Conservation (phyloP, 1,284 basidiomycete species). For the Rhodotorula sp. region DNA sequence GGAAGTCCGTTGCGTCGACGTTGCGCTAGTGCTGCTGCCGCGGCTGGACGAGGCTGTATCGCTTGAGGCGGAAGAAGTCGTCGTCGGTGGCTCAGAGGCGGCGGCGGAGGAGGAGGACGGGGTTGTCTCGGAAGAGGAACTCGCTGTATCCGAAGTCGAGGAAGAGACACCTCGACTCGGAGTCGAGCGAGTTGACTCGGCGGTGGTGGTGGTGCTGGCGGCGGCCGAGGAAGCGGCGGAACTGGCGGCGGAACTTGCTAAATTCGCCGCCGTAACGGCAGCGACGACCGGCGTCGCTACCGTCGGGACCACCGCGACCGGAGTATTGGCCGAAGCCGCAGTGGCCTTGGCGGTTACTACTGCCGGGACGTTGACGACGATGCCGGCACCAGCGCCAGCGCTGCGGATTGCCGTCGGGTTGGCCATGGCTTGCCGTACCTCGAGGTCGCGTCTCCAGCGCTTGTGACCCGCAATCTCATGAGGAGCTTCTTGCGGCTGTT, state of each 20-base stretch:
- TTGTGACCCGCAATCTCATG: not conserved
- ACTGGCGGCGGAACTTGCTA: too few species aligned
- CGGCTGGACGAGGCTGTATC: not conserved
- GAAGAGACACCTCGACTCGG: not conserved
- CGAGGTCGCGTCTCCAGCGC: not conserved
- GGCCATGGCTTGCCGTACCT: not conserved
- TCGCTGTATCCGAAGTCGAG: not conserved
- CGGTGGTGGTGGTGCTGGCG: not conserved
- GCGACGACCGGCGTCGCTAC: not conserved
- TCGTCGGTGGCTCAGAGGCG: not conserved
- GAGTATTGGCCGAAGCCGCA: too few species aligned
- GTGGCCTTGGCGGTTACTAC: not conserved
- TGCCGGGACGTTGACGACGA: not conserved
- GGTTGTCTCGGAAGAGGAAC: not conserved
- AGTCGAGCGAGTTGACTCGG: not conserved
- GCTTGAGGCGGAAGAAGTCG: not conserved
- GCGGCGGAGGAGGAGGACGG: not conserved
- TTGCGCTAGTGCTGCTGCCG: not conserved
- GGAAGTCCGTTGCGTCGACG: not conserved
- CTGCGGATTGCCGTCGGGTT: not conserved
- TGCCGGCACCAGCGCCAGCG: too few species aligned
- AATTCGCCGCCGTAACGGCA: not conserved
- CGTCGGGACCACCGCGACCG: too few species aligned
- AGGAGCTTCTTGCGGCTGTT: not conserved
- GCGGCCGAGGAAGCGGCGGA: not conserved